Percentiles rank a stretch among this genome's conserved stretches.
Conservation (phyloP, 2,329 filamentous ascomycete genomes). For the Aschersonia sp. region DNA sequence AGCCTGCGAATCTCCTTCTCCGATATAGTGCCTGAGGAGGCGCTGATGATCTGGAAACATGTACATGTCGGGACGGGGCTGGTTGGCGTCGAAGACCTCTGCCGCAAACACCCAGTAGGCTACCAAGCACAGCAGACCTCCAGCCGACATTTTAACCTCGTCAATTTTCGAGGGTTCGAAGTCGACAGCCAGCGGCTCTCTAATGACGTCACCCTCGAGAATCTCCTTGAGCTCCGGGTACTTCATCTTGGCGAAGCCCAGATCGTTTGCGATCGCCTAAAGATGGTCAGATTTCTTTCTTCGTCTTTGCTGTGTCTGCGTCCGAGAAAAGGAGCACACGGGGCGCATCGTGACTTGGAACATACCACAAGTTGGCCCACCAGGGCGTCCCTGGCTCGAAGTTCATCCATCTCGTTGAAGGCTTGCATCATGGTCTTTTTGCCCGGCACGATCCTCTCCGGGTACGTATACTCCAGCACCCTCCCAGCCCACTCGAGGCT, state of each 20-base stretch:
- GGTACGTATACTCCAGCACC: conserved; percentile 53
- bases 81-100: conserved; percentile 43
- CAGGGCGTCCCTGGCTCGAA: conserved; percentile 48
- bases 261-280: conserved; percentile 47
- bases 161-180: conserved; percentile 31
- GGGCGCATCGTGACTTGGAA: conserved; percentile 5
- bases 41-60: conserved; percentile 46
- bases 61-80: conserved; percentile 34
- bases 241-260: conserved; percentile 36
- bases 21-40: conserved; percentile 39
- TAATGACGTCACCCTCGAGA: conserved; percentile 23
- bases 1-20: conserved; percentile 27
- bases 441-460: conserved; percentile 46
- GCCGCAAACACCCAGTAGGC: conserved; percentile 50
- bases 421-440: conserved; percentile 46
- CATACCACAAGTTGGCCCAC: conserved; percentile 59
- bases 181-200: conserved; percentile 29
- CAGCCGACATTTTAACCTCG: conserved; percentile 42
- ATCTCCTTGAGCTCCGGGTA: conserved; percentile 30
- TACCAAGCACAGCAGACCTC: conserved; percentile 42
- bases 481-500: conserved; percentile 47
- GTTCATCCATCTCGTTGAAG: conserved; percentile 47
- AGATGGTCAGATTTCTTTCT: not conserved
- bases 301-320: no score
- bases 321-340: not conserved